Evolutionary conservation across 345 rosid species (phyloP).

Genomic region (Hirschfeldia incana): DNA sequence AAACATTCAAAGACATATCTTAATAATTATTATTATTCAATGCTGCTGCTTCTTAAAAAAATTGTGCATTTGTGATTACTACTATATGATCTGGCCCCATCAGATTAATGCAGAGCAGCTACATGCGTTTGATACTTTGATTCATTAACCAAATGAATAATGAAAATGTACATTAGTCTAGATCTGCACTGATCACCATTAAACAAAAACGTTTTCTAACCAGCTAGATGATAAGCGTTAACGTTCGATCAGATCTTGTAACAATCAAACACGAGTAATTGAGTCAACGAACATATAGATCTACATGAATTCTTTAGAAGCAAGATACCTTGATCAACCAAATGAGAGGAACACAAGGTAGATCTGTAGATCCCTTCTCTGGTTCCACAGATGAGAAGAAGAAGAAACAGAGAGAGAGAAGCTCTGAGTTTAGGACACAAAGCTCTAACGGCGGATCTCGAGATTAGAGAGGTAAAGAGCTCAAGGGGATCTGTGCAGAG

Average conservation of each 20-base stretch:
- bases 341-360: neutral
- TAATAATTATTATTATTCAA: neutral
- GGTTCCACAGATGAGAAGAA: neutral
- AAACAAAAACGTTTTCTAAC: conserved; percentile 4
- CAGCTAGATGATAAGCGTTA: neutral
- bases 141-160: neutral
- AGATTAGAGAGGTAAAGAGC: conserved; percentile 16
- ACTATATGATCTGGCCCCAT: conserved; percentile 4
- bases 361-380: conserved; percentile 28
- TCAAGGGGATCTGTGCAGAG: conserved; percentile 34
- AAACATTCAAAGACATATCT: neutral
- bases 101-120: neutral
- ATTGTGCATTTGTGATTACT: conserved; percentile 5
- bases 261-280: neutral
- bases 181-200: conserved; percentile 19
- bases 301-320: conserved; percentile 18
- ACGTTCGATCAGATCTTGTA: conserved; percentile 11
- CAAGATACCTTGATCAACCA: conserved; percentile 26
- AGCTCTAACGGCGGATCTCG: conserved; percentile 39
- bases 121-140: conserved; percentile 28
- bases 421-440: conserved; percentile 12
- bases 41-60: neutral
- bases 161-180: conserved; percentile 18
- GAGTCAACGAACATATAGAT: conserved; percentile 19
- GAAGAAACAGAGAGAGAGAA: neutral